These are phyloP conservation scores for Fusarium praegraminearum DNA, from an alignment of 2,329 filamentous ascomycete genomes.

Conservation along the genomic window DNA sequence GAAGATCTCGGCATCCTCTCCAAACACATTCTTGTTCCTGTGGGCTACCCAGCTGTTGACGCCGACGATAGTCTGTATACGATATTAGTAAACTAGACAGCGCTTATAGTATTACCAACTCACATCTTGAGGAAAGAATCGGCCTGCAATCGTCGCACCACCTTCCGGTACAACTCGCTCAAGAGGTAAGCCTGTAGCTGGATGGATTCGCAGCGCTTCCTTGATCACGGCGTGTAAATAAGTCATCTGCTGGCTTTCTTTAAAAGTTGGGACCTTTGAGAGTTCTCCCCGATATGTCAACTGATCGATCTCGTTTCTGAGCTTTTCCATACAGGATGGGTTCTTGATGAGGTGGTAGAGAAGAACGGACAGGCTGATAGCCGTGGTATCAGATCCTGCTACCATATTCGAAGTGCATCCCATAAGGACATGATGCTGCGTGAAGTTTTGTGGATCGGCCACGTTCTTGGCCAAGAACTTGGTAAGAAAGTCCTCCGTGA, in stretches of 20 bases:
- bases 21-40: conserved; percentile 32
- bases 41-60: conserved; percentile 45
- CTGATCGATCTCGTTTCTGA: conserved; percentile 24
- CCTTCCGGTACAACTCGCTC: conserved; percentile 41
- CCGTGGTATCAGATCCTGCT: conserved; percentile 42
- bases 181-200: conserved; percentile 33
- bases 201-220: conserved; percentile 41
- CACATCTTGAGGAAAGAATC: conserved; percentile 39
- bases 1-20: conserved; percentile 33
- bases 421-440: conserved; percentile 35
- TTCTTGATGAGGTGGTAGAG: conserved; percentile 36
- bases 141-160: conserved; percentile 26
- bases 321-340: conserved; percentile 12
- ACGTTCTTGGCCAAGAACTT: conserved; percentile 42
- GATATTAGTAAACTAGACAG: background rate
- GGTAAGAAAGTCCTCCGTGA: conserved; percentile 39
- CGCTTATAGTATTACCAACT: background rate
- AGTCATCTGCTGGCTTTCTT: conserved; percentile 36
- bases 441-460: conserved; percentile 23
- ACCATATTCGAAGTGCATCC: conserved; percentile 43
- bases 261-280: conserved; percentile 26
- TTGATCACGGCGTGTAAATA: conserved; percentile 43
- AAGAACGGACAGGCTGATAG: conserved; percentile 39
- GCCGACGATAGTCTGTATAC: conserved; percentile 32
- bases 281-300: background rate